Percentiles rank a stretch among this genome's conserved stretches.
Evolutionary conservation across 192 early-diverging fungal species (phyloP).

Genomic region (Coemansia sp.): DNA sequence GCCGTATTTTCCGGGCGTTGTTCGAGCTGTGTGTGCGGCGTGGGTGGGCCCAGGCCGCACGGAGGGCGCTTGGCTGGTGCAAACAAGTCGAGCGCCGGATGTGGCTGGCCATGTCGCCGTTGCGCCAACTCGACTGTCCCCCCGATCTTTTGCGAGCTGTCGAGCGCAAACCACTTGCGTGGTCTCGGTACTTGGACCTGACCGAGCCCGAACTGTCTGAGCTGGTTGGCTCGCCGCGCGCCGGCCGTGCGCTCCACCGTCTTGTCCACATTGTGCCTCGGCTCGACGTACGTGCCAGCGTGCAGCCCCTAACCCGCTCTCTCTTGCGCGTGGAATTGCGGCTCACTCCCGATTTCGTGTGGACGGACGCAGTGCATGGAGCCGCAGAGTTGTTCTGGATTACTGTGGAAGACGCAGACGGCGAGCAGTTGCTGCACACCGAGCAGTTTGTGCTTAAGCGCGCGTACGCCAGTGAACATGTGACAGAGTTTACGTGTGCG

Average conservation of each 20-base stretch:
- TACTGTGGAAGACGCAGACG: slow-evolving; percentile 90
- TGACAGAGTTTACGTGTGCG: slow-evolving; percentile 86
- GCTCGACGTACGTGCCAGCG: slow-evolving; percentile 83
- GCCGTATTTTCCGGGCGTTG: slow-evolving; percentile 90
- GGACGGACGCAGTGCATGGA: slow-evolving; percentile 85
- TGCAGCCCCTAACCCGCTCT: slow-evolving; percentile 91
- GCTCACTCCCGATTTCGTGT: slow-evolving; percentile 92
- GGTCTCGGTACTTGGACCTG: slow-evolving; percentile 93
- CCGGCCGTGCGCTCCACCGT: slow-evolving; percentile 86
- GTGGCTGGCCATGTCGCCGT: slow-evolving; percentile 94
- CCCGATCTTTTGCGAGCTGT: slow-evolving; percentile 80
- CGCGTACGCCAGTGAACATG: slow-evolving; percentile 78
- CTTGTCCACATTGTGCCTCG: slow-evolving; percentile 93
- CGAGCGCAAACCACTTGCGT: slow-evolving; percentile 92
- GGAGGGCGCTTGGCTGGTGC: slow-evolving; percentile 86
- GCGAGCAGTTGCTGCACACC: slow-evolving; percentile 82
- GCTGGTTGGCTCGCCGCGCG: slow-evolving; percentile 79
- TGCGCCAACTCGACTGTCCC: slow-evolving; percentile 84
- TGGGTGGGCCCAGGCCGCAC: slow-evolving; percentile 91
- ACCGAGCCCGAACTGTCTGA: slow-evolving; percentile 91
- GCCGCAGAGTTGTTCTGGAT: slow-evolving; percentile 91
- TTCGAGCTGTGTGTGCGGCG: slow-evolving; percentile 95
- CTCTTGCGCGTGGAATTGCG: slow-evolving; percentile 88
- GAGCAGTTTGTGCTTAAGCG: slow-evolving; percentile 91
- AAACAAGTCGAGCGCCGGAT: slow-evolving; percentile 94